phyloP scores from a whole-genome alignment of 129 eudicot genomes.

The Chrysanthemum seticuspe region DNA sequence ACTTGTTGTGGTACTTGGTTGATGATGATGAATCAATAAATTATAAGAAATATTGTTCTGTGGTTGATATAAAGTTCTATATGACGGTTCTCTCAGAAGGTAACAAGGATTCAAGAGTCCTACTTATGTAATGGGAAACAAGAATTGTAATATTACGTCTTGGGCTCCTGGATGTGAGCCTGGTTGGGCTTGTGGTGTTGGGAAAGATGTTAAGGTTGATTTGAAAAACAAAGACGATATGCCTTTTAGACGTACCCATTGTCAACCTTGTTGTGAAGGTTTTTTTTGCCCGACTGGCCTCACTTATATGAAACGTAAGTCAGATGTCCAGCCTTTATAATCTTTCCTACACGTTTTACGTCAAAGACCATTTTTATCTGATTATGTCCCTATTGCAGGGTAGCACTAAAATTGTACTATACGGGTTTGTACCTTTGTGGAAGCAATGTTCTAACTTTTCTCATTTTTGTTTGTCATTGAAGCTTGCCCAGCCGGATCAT shows the following conservation, averaged over 20 bases:
- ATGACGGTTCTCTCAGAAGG: conserved; percentile 42
- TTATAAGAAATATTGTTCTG: conserved; percentile 57
- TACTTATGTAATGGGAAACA: conserved; percentile 57
- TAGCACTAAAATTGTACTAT: too few species aligned
- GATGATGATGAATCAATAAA: conserved; percentile 10
- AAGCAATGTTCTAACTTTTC: conserved; percentile 29
- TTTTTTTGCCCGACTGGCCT: conserved; percentile 93
- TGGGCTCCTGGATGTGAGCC: conserved; percentile 94
- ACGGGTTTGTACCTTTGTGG: not conserved
- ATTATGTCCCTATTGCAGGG: too few species aligned
- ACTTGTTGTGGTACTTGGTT: conserved; percentile 6
- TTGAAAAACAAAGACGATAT: conserved; percentile 53
- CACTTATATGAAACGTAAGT: conserved; percentile 98
- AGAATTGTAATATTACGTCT: conserved; percentile 73
- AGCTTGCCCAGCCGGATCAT: conserved; percentile 91
- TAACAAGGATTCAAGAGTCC: conserved; percentile 34
- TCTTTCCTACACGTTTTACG: too few species aligned
- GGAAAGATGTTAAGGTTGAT: conserved; percentile 42
- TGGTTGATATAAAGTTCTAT: conserved; percentile 76
- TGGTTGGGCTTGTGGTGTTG: conserved; percentile 84
- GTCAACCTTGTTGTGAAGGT: conserved; percentile 87
- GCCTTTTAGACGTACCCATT: conserved; percentile 52
- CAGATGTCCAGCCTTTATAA: not conserved
- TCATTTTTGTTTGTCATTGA: conserved; percentile 25
- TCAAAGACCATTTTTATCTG: too few species aligned